Evolutionary conservation across 306 rosid species (phyloP), one percentile per base, ranked within the genome.

Genomic region (Rosa multiflora): DNA sequence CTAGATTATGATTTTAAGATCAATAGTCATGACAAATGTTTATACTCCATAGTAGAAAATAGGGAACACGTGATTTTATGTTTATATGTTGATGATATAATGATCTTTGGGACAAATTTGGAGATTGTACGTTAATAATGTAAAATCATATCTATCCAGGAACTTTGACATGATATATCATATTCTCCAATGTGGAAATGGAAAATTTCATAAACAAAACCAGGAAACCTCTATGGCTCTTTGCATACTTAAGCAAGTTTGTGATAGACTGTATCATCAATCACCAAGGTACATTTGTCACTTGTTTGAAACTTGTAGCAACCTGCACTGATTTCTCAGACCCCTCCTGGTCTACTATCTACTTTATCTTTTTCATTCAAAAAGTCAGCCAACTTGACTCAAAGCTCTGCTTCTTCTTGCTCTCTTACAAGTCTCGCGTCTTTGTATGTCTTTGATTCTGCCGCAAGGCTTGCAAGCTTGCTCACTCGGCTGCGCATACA

Each of bases 401-500:
- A 49, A 82, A 68, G 23, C 55, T 89, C 79, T 67, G 56, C 84
- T 48, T 72, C 56, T 35, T 59, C 86, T 4, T 1, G 66, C 12
- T 83, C 80, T 35, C 81, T 63, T 51, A 53, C 80, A 61, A 74
- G 58, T 69, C 32, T 70, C 11, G 71, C 76, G 43, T 86, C 83
- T 63, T 39, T 72, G 20, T 56, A 77, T 70, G 73, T 85, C 79
- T 62, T 48, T 7, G 73, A 70, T 72, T 81, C 77, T 8, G 53
- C 48, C 55, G 86, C 81, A 69, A 89, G 51, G 47, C 66, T 46
- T 21, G 55, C 15, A 26, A 89, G 90, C 63, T 49, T 63, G 35
- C 64, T 49, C 21, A 83, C 79, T 75, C 87, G 87, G 55, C 14
- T 20, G 40, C 64, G 79, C 74, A 91, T 81, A 76, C 89, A 89